These are phyloP conservation scores for Podospora pseudocomata DNA, from an alignment of 495 filamentous ascomycete genomes.

Conservation along the genomic window DNA sequence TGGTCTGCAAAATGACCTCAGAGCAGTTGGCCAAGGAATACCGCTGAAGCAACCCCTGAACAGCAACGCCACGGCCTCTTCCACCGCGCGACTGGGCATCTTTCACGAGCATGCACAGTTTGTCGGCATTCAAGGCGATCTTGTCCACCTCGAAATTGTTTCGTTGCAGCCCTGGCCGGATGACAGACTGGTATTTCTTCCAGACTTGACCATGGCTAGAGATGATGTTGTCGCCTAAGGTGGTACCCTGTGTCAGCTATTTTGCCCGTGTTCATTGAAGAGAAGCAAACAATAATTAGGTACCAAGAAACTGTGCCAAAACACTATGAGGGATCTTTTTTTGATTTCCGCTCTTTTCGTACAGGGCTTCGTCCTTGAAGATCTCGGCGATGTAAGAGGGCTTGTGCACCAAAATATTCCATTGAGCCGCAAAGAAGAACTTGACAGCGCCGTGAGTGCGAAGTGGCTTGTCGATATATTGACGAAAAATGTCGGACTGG, in stretches of 20 bases:
- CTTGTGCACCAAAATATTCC: constrained; percentile 25
- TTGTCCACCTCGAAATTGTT: constrained; percentile 13
- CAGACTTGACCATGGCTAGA: constrained; percentile 17
- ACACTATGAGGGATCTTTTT: constrained; percentile 47
- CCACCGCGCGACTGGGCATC: constrained; percentile 14
- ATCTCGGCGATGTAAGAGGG: constrained; percentile 43
- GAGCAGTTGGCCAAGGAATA: constrained; percentile 24
- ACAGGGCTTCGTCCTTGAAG: constrained; percentile 46
- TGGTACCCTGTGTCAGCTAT: background rate
- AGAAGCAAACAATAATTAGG: constrained; percentile 22
- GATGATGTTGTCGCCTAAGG: constrained; percentile 20
- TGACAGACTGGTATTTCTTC: constrained; percentile 16
- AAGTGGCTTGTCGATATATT: constrained; percentile 32
- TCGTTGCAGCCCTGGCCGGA: constrained; percentile 18
- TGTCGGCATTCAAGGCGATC: constrained; percentile 10
- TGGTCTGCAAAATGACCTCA: constrained; percentile 18
- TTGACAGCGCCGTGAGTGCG: constrained; percentile 42
- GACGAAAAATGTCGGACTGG: constrained; percentile 29
- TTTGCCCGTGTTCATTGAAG: too few species aligned
- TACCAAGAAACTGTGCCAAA: constrained; percentile 36
- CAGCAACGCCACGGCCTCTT: constrained; percentile 9
- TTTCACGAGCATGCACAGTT: constrained; percentile 10
- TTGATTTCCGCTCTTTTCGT: constrained; percentile 45
- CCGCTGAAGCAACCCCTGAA: constrained; percentile 19
- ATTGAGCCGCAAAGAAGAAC: constrained; percentile 32